Percentiles rank a stretch among this genome's conserved stretches.
phyloP scores from a whole-genome alignment of 2,329 filamentous ascomycete species.

The Zymoseptoria tritici region DNA sequence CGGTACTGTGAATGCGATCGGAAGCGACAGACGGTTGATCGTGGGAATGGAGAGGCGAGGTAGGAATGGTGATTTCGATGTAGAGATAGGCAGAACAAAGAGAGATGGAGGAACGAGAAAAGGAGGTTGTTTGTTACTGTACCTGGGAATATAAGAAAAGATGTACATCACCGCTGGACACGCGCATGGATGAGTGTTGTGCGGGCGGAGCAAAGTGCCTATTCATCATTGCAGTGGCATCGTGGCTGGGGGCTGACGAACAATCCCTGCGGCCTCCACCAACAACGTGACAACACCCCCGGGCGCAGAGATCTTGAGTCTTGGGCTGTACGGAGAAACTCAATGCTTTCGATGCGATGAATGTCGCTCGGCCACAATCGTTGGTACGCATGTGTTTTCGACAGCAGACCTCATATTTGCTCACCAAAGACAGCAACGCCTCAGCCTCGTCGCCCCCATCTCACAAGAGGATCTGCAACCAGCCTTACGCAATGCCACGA shows the following conservation, averaged over 20 bases:
- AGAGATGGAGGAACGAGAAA: conserved; percentile 4
- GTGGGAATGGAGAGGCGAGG: background rate
- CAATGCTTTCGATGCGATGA: too few relatives aligned
- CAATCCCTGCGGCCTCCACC: background rate
- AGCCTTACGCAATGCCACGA: too few relatives aligned
- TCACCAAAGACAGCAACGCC: too few relatives aligned
- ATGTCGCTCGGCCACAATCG: too few relatives aligned
- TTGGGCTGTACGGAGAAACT: too few relatives aligned
- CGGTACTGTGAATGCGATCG: background rate
- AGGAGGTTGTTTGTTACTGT: background rate
- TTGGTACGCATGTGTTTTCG: too few relatives aligned
- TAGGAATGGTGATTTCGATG: background rate
- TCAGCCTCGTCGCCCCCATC: too few relatives aligned
- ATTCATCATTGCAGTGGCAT: background rate
- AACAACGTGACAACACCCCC: too few relatives aligned
- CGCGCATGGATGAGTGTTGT: background rate
- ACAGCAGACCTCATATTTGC: too few relatives aligned
- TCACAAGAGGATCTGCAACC: too few relatives aligned
- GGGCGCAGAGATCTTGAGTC: too few relatives aligned
- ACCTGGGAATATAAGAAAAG: background rate
- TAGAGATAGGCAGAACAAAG: background rate
- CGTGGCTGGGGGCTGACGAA: background rate
- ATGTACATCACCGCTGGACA: background rate
- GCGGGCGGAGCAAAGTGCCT: background rate
- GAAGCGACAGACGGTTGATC: background rate